Conservation (phyloP, 768 basidiomycete genomes). For the Chiua virens region DNA sequence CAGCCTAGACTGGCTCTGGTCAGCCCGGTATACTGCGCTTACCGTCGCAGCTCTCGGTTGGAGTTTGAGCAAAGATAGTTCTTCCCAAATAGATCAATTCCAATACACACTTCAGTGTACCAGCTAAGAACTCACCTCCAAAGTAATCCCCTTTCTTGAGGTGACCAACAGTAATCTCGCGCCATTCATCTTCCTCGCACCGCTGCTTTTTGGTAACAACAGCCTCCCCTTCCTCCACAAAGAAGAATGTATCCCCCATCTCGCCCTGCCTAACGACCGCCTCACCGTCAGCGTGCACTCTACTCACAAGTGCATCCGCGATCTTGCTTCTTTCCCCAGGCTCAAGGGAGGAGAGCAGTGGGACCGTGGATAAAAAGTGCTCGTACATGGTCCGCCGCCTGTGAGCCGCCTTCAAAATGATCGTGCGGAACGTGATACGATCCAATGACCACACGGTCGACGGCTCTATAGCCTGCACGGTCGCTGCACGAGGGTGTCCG, state of each 20-base stretch:
- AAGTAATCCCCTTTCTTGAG: slow-evolving; percentile 95
- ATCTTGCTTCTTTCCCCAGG: slow-evolving; percentile 94
- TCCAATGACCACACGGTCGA: slow-evolving; percentile 94
- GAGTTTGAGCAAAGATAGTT: slow-evolving; percentile 84
- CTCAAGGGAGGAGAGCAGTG: slow-evolving; percentile 82
- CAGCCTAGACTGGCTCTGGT: slow-evolving; percentile 59
- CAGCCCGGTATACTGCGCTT: slow-evolving; percentile 58
- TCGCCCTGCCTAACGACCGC: slow-evolving; percentile 92
- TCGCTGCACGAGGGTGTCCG: slow-evolving; percentile 93
- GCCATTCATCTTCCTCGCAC: slow-evolving; percentile 54
- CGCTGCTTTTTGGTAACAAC: slow-evolving; percentile 75
- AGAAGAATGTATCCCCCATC: slow-evolving; percentile 96
- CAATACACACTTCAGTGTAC: background rate
- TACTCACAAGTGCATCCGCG: slow-evolving; percentile 89
- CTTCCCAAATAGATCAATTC: slow-evolving; percentile 40
- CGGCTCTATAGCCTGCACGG: slow-evolving; percentile 79
- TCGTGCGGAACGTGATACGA: slow-evolving; percentile 96
- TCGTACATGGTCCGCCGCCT: slow-evolving; percentile 95
- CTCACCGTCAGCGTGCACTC: slow-evolving; percentile 78
- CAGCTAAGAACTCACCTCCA: slow-evolving; percentile 65
- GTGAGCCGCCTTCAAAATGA: slow-evolving; percentile 91
- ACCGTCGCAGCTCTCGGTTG: slow-evolving; percentile 97
- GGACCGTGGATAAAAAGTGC: slow-evolving; percentile 88
- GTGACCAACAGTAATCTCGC: slow-evolving; percentile 70
- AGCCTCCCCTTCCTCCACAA: slow-evolving; percentile 93